Base-by-base conservation (phyloP, 306 rosid species). In the Cucurbita argyrosperma region DNA sequence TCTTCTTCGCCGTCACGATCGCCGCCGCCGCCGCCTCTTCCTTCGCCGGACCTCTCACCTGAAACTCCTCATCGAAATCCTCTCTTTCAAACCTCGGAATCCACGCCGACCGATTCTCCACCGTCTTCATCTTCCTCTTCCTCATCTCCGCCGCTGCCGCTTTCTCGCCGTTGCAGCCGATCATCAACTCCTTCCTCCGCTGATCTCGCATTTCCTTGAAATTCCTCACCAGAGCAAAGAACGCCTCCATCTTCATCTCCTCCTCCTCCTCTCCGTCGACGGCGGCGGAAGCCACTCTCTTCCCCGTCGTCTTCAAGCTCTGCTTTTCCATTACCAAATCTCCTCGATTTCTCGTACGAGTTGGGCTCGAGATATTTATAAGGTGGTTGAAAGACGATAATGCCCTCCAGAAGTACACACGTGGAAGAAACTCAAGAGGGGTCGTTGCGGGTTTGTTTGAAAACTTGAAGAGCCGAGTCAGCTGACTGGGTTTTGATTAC, bases 21-120 rank as follows among this genome's bases (percentile, higher is more conserved):
- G 3, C 1, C 72, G 39, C 0, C 57, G 3, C 1, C 72, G 39
- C 1, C 57, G 74, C 37, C 7, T 38, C 73, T 38, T 39, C 15
- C 51, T 38, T 64, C 5, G 38, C 60, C 5, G 49, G 62, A 19
- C 61, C 62, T 47, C 60, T 63, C 30, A 63, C 19, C 35, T 76
- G 51, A 13, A 76, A 62, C 5, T 76, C 74, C 30, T 50, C 56
- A 65, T 67, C 55, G 30, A 76, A 76, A 76, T 76, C 79, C 62
- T 63, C 79, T 55, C 19, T 63, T 30, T 51, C 73, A 10, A 76
- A 76, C 58, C 8, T 74, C 16, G 69, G 73, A 76, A 64, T 49
- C 79, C 79, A 76, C 40, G 26, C 19, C 21, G 76, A 73, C 47
- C 11, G 66, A 16, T 47, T 47, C 57, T 49, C 14, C 54, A 18